Conservation (phyloP, 257 asterid genomes). For the Paulownia fortunei region DNA sequence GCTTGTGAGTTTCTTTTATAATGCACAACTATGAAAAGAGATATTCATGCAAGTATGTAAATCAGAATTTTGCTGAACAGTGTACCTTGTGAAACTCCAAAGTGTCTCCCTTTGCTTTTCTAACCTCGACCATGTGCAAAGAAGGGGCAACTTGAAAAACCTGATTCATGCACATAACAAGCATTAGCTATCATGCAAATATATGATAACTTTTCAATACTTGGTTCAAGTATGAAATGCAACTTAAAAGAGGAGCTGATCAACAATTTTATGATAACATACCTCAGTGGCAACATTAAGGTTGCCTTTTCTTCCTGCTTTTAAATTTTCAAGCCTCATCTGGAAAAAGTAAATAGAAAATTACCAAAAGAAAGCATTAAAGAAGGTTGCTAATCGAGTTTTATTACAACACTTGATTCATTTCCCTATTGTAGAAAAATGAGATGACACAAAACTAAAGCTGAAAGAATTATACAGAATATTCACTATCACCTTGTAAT, state of each 20-base stretch:
- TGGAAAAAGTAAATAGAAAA: conserved; percentile 27
- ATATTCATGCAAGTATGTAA: too few relatives aligned
- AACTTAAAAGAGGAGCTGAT: conserved; percentile 5
- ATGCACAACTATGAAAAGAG: too few relatives aligned
- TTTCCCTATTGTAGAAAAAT: neutral
- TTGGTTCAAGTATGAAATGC: neutral
- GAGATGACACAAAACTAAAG: too few relatives aligned
- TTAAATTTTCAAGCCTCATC: conserved; percentile 88
- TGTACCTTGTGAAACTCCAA: conserved; percentile 74
- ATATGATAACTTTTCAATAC: neutral
- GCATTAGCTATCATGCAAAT: neutral
- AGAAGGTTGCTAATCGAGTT: neutral
- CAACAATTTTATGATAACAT: conserved; percentile 5
- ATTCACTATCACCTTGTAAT: conserved; percentile 69
- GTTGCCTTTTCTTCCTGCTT: conserved; percentile 95
- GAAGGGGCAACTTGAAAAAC: conserved; percentile 61
- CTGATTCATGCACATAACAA: conserved; percentile 39
- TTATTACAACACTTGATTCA: neutral
- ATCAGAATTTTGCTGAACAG: too few relatives aligned
- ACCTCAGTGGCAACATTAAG: conserved; percentile 93
- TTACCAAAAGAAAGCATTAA: neutral
- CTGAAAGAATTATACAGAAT: neutral
- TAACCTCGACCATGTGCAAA: conserved; percentile 59
- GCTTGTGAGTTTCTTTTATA: too few relatives aligned
- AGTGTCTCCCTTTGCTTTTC: conserved; percentile 59